Conservation (phyloP, 148 eudicot species). For the Dianthus caryophyllus region DNA sequence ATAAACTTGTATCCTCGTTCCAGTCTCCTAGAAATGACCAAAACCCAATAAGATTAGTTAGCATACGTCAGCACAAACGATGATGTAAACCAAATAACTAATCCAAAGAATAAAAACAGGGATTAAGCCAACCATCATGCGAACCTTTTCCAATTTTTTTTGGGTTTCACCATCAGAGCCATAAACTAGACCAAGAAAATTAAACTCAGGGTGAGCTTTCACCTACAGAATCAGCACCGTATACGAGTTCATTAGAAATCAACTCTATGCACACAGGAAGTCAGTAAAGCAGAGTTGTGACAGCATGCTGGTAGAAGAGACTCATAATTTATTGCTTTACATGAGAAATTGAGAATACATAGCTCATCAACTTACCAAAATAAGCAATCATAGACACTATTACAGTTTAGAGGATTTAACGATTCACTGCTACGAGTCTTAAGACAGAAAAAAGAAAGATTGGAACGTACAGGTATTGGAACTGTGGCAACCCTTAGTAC, state of each 20-base stretch:
- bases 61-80: background rate
- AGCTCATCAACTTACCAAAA: background rate
- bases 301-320: background rate
- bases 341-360: background rate
- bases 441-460: background rate
- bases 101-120: background rate
- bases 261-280: background rate
- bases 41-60: background rate
- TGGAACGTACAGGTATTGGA: slow-evolving; percentile 72
- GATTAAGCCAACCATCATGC: slow-evolving; percentile 2
- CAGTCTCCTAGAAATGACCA: slow-evolving; percentile 65
- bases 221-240: slow-evolving; percentile 41
- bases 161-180: slow-evolving; percentile 70
- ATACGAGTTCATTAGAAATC: slow-evolving; percentile 12
- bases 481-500: slow-evolving; percentile 72
- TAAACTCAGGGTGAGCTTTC: slow-evolving; percentile 64
- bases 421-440: too few species aligned
- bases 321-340: background rate
- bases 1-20: slow-evolving; percentile 71
- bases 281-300: background rate
- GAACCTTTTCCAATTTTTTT: slow-evolving; percentile 85
- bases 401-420: background rate
- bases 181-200: slow-evolving; percentile 64
- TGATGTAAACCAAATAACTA: background rate
- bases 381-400: slow-evolving; percentile 1